phyloP scores from a whole-genome alignment of 1,284 basidiomycete species.

The Malassezia pachydermatis region DNA sequence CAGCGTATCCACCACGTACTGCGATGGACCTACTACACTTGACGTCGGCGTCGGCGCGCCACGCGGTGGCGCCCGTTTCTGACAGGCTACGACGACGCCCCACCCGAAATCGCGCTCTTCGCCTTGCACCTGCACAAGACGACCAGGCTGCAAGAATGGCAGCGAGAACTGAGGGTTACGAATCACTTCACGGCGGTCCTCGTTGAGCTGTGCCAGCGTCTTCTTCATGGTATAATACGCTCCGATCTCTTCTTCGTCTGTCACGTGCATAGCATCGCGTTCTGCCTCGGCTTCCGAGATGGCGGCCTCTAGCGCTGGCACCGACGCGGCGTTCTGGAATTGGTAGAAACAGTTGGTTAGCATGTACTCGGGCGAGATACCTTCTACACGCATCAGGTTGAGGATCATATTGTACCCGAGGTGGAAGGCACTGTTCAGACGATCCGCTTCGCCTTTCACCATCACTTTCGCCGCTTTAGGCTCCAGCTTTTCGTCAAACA shows the following conservation, averaged over 20 bases:
- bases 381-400: conserved; percentile 97
- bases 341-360: conserved; percentile 95
- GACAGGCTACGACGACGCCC: conserved; percentile 84
- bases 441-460: conserved; percentile 97
- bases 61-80: conserved; percentile 60
- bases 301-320: conserved; percentile 79
- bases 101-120: conserved; percentile 86
- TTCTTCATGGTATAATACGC: conserved; percentile 86
- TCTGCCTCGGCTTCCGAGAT: conserved; percentile 64
- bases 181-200: conserved; percentile 79
- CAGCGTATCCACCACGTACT: conserved; percentile 88
- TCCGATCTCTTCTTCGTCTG: conserved; percentile 70
- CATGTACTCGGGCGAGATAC: conserved; percentile 97
- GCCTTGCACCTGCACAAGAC: conserved; percentile 78
- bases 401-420: conserved; percentile 98
- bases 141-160: conserved; percentile 84
- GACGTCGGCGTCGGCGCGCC: conserved; percentile 65
- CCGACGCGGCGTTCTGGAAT: conserved; percentile 83
- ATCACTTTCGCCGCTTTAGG: conserved; percentile 83
- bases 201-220: conserved; percentile 75
- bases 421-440: conserved; percentile 95
- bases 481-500: conserved; percentile 97
- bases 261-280: conserved; percentile 61
- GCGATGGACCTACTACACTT: too few species aligned
- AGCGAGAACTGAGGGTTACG: conserved; percentile 87